A percentile compares a stretch with the other conserved stretches of the same genome.
phyloP scores from a whole-genome alignment of 495 filamentous ascomycete genomes.

The Penicillium angulare region DNA sequence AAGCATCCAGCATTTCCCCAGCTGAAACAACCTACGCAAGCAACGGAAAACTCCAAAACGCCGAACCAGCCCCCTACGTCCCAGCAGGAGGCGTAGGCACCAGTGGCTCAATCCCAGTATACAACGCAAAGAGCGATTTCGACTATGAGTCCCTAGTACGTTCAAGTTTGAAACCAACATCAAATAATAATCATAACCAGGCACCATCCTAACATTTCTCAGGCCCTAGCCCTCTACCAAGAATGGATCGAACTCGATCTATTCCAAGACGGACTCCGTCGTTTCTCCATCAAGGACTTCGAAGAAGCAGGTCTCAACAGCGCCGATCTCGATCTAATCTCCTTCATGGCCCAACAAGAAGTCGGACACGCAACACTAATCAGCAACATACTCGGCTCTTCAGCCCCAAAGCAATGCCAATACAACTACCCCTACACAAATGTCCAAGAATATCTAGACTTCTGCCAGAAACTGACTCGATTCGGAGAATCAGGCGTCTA shows the following conservation, averaged over 20 bases:
- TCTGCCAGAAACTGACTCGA: slow-evolving; percentile 81
- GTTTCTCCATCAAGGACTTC: slow-evolving; percentile 71
- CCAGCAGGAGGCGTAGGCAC: slow-evolving; percentile 77
- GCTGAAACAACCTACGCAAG: slow-evolving; percentile 62
- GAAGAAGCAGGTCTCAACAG: slow-evolving; percentile 61
- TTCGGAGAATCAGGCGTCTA: slow-evolving; percentile 81
- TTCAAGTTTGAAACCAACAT: slow-evolving; percentile 11
- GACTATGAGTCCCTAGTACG: slow-evolving; percentile 66
- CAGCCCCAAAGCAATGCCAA: slow-evolving; percentile 65
- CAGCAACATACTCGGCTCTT: slow-evolving; percentile 72
- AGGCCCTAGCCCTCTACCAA: slow-evolving; percentile 67
- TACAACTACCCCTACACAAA: slow-evolving; percentile 82
- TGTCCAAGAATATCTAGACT: slow-evolving; percentile 79
- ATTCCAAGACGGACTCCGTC: slow-evolving; percentile 81
- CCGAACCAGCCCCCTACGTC: slow-evolving; percentile 68
- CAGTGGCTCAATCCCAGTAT: slow-evolving; percentile 72
- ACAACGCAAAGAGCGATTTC: slow-evolving; percentile 68
- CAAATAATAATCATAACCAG: too few relatives aligned
- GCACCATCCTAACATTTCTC: slow-evolving; percentile 21
- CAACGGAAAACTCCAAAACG: slow-evolving; percentile 63
- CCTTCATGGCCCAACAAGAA: slow-evolving; percentile 87
- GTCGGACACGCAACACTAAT: slow-evolving; percentile 75
- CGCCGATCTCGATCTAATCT: slow-evolving; percentile 68
- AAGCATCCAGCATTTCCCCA: slow-evolving; percentile 34
- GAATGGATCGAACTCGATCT: slow-evolving; percentile 89